A percentile compares a stretch with the other conserved stretches of the same genome.
Evolutionary conservation across 2,329 filamentous ascomycete genomes (phyloP).

Genomic region (Neospermospora avenae): DNA sequence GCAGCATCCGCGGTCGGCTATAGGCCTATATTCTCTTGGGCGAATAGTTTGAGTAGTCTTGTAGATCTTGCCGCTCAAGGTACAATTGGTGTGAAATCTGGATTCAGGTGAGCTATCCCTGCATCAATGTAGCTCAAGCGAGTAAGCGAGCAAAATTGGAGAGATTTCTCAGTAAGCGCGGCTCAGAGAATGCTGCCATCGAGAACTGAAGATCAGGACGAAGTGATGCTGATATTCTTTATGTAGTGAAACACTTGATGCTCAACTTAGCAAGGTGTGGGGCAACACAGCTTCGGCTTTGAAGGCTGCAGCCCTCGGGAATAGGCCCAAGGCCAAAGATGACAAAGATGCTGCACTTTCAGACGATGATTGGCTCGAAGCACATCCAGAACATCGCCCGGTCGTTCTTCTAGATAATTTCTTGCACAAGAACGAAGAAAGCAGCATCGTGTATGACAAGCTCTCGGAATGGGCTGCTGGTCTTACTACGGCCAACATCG

Average conservation of each 20-base stretch:
- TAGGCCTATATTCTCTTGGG: conserved; percentile 90
- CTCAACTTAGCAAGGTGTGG: conserved; percentile 84
- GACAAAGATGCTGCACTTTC: conserved; percentile 70
- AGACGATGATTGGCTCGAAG: conserved; percentile 86
- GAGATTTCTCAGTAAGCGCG: not conserved
- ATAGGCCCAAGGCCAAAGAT: conserved; percentile 65
- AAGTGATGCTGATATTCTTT: not conserved
- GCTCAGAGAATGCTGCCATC: not conserved
- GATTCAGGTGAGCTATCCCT: conserved; percentile 55
- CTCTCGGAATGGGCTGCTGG: conserved; percentile 86
- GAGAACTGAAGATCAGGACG: not conserved
- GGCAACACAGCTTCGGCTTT: conserved; percentile 78
- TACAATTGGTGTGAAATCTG: conserved; percentile 89
- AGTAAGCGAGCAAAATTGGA: not conserved
- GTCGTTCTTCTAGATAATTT: conserved; percentile 93
- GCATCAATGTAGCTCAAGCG: too few species aligned
- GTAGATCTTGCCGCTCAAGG: conserved; percentile 90
- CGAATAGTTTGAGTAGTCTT: conserved; percentile 90
- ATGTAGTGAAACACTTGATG: conserved; percentile 74
- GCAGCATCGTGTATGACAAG: conserved; percentile 67
- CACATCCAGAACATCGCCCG: conserved; percentile 77
- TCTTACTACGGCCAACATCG: conserved; percentile 81
- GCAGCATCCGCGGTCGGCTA: conserved; percentile 85
- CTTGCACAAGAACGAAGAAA: conserved; percentile 71
- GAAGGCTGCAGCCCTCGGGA: conserved; percentile 70